Evolutionary conservation across 1,284 basidiomycete genomes (phyloP).

Genomic region (Sphagnurus paluster): DNA sequence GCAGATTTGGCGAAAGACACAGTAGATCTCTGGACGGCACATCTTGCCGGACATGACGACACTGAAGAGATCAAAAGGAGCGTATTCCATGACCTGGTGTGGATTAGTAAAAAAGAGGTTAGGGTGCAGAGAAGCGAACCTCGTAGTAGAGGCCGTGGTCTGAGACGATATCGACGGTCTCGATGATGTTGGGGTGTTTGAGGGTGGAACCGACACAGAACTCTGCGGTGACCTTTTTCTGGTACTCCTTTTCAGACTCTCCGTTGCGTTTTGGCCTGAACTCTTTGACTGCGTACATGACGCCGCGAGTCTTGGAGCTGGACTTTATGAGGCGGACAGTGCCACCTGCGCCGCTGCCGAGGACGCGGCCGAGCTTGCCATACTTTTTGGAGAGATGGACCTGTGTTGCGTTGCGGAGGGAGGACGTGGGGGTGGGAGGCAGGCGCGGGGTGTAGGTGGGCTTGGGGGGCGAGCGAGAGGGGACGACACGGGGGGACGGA

Average conservation of each 20-base stretch:
- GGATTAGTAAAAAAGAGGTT: conserved; percentile 14
- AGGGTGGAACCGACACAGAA: conserved; percentile 97
- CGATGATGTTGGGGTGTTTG: conserved; percentile 96
- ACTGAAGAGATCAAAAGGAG: conserved; percentile 96
- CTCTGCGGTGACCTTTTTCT: conserved; percentile 98
- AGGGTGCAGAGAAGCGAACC: conserved; percentile 43
- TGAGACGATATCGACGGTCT: conserved; percentile 97
- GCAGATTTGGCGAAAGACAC: conserved; percentile 98
- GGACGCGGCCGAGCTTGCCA: conserved; percentile 96
- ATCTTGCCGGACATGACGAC: conserved; percentile 99
- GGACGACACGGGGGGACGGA: conserved; percentile 17
- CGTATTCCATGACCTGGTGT: conserved; percentile 95
- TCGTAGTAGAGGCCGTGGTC: conserved; percentile 99
- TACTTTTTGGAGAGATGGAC: conserved; percentile 97
- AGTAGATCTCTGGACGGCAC: conserved; percentile 97
- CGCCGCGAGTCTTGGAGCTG: conserved; percentile 73
- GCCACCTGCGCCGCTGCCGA: conserved; percentile 96
- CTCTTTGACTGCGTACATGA: conserved; percentile 96
- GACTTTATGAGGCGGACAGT: conserved; percentile 97
- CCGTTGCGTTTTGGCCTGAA: conserved; percentile 88
- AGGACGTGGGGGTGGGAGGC: conserved; percentile 33
- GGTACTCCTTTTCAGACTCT: conserved; percentile 95
- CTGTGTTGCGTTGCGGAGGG: conserved; percentile 81
- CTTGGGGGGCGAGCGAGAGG: conserved; percentile 17
- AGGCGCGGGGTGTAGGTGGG: conserved; percentile 20